Conservation (phyloP, 768 basidiomycete species). For the Rhodotorula toruloides region DNA sequence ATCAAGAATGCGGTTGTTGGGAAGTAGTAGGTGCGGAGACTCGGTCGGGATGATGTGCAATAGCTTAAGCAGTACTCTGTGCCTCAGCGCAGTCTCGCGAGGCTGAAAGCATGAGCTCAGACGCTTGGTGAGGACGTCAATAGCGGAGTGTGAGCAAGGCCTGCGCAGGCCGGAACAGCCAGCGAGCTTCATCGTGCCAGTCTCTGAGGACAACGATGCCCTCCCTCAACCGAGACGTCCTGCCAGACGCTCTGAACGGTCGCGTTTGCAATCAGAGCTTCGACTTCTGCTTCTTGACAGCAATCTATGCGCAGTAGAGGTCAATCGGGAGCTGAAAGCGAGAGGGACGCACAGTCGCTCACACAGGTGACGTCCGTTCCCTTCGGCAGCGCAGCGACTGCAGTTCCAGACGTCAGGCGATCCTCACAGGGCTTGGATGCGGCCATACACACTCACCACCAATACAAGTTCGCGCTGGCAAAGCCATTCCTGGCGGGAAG, state of each 20-base stretch:
- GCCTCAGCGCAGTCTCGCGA: too few relatives aligned
- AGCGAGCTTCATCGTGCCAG: too few relatives aligned
- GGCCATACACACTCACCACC: conserved; percentile 5
- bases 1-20: conserved; percentile 22
- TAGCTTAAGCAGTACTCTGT: neutral
- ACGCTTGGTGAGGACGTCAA: too few relatives aligned
- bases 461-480: neutral
- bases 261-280: neutral
- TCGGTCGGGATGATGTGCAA: too few relatives aligned
- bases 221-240: too few relatives aligned
- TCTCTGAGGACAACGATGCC: too few relatives aligned
- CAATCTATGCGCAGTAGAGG: neutral
- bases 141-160: too few relatives aligned
- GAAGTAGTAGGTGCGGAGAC: conserved; percentile 14
- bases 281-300: neutral
- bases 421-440: too few relatives aligned
- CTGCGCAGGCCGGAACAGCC: too few relatives aligned
- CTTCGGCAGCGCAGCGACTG: neutral
- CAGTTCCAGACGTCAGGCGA: accelerated
- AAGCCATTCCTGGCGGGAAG: neutral
- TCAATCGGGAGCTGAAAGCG: neutral
- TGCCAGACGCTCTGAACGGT: too few relatives aligned
- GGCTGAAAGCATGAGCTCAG: too few relatives aligned
- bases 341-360: neutral
- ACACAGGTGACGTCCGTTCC: conserved; percentile 1